Conservation (phyloP, 2,329 filamentous ascomycete species). For the Blumeria graminis region DNA sequence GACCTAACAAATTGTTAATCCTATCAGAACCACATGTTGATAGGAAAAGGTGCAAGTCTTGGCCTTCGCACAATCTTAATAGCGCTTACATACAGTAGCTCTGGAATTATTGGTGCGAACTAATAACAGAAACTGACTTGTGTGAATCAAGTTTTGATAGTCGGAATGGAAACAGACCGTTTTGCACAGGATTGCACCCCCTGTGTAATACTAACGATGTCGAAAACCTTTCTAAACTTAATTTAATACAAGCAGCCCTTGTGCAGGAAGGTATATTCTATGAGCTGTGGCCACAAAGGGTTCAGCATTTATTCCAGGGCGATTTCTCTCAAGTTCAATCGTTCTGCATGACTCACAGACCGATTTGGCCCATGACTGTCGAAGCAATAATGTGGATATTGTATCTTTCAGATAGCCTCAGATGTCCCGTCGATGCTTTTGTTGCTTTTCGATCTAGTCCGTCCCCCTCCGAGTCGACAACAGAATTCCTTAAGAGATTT, state of each 20-base stretch:
- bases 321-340: too few relatives aligned
- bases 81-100: background rate
- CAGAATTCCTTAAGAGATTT: background rate
- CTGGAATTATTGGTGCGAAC: background rate
- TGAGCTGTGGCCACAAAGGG: too few relatives aligned
- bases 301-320: too few relatives aligned
- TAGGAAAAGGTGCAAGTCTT: background rate
- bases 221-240: too few relatives aligned
- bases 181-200: background rate
- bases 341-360: background rate
- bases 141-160: background rate
- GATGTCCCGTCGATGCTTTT: background rate
- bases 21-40: background rate
- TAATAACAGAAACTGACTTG: too few relatives aligned
- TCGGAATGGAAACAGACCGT: background rate
- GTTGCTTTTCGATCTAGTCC: background rate
- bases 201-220: background rate
- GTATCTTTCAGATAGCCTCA: background rate
- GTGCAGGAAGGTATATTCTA: too few relatives aligned
- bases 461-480: background rate
- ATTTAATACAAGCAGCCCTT: too few relatives aligned
- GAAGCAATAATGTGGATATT: background rate
- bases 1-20: background rate
- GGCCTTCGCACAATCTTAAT: background rate
- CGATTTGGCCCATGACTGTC: background rate